Percentiles rank a stretch among this genome's conserved stretches.
phyloP scores from a whole-genome alignment of 768 basidiomycete genomes.

The Lentinula lateritia region DNA sequence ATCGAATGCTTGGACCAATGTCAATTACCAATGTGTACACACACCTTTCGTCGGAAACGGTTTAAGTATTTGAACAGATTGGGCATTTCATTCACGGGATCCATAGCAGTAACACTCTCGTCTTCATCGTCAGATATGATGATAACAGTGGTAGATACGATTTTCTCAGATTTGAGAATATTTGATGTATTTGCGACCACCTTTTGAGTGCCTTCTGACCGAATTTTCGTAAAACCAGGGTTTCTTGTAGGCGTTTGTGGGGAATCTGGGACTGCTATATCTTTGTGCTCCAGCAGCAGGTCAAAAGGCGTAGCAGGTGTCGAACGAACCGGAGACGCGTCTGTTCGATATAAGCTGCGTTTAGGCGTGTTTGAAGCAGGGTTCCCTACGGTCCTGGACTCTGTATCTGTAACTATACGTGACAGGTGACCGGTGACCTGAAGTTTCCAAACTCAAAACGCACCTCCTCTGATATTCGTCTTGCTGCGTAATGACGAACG shows the following conservation, averaged over 20 bases:
- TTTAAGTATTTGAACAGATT: not conserved
- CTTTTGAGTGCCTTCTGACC: not conserved
- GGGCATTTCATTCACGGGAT: not conserved
- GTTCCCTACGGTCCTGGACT: not conserved
- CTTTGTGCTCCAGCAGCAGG: not conserved
- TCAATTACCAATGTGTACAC: not conserved
- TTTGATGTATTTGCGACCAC: not conserved
- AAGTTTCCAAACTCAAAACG: not conserved
- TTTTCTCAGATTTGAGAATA: not conserved
- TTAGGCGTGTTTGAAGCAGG: not conserved
- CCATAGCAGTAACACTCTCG: not conserved
- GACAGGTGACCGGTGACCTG: not conserved
- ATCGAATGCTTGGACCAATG: not conserved
- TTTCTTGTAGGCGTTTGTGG: not conserved
- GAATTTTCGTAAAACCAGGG: not conserved
- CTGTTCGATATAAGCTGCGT: not conserved
- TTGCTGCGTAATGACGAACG: not conserved
- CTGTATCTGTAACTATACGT: not conserved
- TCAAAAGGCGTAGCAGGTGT: not conserved
- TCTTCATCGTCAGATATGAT: not conserved
- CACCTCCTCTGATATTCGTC: not conserved
- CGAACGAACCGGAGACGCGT: not conserved
- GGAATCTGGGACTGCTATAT: not conserved
- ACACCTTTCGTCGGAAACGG: not conserved
- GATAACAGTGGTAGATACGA: not conserved